These are phyloP conservation scores for Combretum micranthum DNA, from an alignment of 345 rosid species.

Conservation along the genomic window DNA sequence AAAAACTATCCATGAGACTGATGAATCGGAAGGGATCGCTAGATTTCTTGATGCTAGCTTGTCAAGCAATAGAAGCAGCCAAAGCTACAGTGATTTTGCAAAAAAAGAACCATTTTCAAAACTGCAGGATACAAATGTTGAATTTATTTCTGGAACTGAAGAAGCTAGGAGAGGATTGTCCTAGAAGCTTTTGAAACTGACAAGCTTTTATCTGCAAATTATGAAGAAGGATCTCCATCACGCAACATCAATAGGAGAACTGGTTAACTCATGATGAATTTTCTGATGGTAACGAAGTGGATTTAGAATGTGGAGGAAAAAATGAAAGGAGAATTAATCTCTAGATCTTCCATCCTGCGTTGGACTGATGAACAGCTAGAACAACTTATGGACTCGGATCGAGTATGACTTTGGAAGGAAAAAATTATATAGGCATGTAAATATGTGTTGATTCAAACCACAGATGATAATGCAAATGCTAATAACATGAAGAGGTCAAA, in stretches of 20 bases:
- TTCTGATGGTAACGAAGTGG: conserved; percentile 1
- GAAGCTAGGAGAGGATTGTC: neutral
- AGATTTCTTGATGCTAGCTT: conserved; percentile 9
- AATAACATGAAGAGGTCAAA: no score
- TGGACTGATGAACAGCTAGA: conserved; percentile 93
- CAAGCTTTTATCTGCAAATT: conserved; percentile 10
- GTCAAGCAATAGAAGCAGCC: conserved; percentile 10
- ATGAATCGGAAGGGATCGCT: conserved; percentile 15
- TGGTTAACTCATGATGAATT: neutral
- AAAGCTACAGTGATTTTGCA: conserved; percentile 13
- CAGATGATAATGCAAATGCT: no score
- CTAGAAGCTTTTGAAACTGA: conserved; percentile 5
- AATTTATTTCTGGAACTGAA: conserved; percentile 5
- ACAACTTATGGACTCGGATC: conserved; percentile 61
- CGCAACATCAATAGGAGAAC: conserved; percentile 6
- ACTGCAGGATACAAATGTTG: conserved; percentile 13
- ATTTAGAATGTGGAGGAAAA: conserved; percentile 1
- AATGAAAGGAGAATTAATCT: conserved; percentile 11
- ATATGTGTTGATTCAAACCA: no score
- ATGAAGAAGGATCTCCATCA: conserved; percentile 13
- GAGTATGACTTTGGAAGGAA: no score
- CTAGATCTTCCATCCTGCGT: conserved; percentile 35
- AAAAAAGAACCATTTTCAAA: conserved; percentile 17
- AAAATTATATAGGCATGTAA: no score
- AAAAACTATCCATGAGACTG: conserved; percentile 11